Base-by-base conservation (phyloP, 768 basidiomycete genomes). In the Panus rudis region DNA sequence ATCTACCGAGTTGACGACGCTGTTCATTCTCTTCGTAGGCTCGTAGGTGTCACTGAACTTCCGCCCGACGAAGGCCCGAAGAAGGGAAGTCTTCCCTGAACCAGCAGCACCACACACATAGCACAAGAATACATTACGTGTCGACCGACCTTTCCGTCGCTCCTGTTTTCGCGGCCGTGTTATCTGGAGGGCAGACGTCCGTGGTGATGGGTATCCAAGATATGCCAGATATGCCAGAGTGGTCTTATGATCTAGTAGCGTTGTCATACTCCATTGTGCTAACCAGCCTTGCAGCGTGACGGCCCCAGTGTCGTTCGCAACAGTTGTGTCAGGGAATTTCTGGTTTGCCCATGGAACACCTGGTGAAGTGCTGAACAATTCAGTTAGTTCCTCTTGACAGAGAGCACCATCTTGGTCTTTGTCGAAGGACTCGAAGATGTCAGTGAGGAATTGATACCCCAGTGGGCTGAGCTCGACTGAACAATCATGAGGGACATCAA, bases 261-360 rank as follows among this genome's bases (percentile, higher is more conserved):
- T 99, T 1, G 92, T 93, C 93, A 98, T 96, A 58, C 93, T 94
- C 94, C 94, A 99, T 59, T 96, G 93, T 16, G 94, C 94, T 21
- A 98, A 67, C 94, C 94, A 99, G 1, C 92, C 90, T 66, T 97
- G 93, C 33, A 99, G 64, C n/a, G 93, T 97, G 14, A 97, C 87
- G 22, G 88, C 81, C 10, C 90, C 92, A 8, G 79, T 71, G 54
- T 92, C 92, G 52, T 91, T 84, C 13, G 87, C 81, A 34, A 92
- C 73, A 4, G 91, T 91, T 0, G 81, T 92, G 53, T 93, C 89
- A 0, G 92, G 89, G 63, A 94, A 96, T 37, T 84, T 87, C 54
- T 87, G 84, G n/a, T 72, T 75, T 12, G 77, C 72, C 94, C 94
- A 99, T n/a, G 94, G 94, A 57, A 93, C 93, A 1, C 92, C 94